phyloP scores from a whole-genome alignment of 371 early-diverging fungal genomes.

The Lichtheimia corymbifera region DNA sequence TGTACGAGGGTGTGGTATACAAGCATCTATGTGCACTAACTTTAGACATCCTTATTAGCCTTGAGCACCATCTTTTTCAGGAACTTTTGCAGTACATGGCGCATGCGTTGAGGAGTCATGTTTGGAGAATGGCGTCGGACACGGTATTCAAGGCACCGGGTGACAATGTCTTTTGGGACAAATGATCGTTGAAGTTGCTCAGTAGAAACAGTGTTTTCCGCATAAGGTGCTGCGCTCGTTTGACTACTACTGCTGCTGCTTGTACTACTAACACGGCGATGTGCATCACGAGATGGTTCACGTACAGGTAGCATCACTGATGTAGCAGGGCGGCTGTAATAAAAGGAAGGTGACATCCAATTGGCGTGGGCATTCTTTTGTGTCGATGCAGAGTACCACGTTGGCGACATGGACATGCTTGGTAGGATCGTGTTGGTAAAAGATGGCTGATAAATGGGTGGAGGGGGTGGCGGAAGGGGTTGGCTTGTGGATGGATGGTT shows the following conservation, averaged over 20 bases:
- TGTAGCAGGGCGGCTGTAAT: constrained; percentile 47
- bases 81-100: constrained; percentile 48
- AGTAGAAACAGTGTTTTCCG: constrained; percentile 5
- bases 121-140: constrained; percentile 45
- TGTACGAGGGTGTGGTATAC: not conserved
- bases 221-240: not conserved
- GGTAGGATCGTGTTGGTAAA: constrained; percentile 44
- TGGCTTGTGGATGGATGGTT: not conserved
- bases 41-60: constrained; percentile 29
- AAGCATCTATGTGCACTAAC: not conserved
- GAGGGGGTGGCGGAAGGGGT: constrained; percentile 22
- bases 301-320: constrained; percentile 37
- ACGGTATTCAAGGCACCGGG: constrained; percentile 47
- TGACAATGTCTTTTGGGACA: constrained; percentile 44
- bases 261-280: constrained; percentile 11
- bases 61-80: constrained; percentile 50
- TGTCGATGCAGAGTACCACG: constrained; percentile 52
- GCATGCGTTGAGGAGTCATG: constrained; percentile 49
- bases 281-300: constrained; percentile 2
- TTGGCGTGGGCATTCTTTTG: constrained; percentile 48
- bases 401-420: constrained; percentile 49
- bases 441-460: constrained; percentile 42
- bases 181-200: constrained; percentile 23
- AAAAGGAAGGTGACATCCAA: constrained; percentile 56
- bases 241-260: constrained; percentile 1